phyloP scores from a whole-genome alignment of 2,329 filamentous ascomycete genomes.

The Penicillium corylophilum region DNA sequence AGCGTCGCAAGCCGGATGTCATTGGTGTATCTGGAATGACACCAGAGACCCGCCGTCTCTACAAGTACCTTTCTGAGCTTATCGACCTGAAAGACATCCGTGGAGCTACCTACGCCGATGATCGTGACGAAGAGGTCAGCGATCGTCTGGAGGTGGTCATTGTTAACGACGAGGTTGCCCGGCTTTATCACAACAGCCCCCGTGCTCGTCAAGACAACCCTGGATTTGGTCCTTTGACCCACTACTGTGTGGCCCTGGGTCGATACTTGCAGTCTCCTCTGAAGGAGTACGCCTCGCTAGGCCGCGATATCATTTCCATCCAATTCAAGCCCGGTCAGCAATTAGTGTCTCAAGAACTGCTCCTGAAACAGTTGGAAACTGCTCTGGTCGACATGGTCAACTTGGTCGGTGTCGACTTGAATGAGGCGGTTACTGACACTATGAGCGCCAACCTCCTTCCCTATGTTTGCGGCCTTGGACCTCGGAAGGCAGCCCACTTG shows the following conservation, averaged over 20 bases:
- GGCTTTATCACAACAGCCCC: constrained; percentile 87
- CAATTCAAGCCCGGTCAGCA: constrained; percentile 88
- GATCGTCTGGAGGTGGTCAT: constrained; percentile 85
- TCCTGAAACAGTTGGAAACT: constrained; percentile 84
- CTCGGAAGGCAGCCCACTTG: constrained; percentile 81
- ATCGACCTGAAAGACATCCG: constrained; percentile 75
- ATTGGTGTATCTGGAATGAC: constrained; percentile 86
- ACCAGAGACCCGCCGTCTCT: constrained; percentile 79
- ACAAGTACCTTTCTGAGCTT: constrained; percentile 76
- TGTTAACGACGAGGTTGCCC: constrained; percentile 95
- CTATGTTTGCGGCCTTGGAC: constrained; percentile 87
- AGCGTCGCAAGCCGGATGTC: constrained; percentile 81
- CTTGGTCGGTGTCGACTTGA: constrained; percentile 90
- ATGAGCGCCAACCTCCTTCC: constrained; percentile 86
- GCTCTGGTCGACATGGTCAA: constrained; percentile 99
- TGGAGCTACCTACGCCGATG: constrained; percentile 79
- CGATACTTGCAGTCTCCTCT: constrained; percentile 93
- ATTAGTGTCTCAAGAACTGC: constrained; percentile 81
- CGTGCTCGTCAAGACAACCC: constrained; percentile 79
- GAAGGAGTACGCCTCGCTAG: constrained; percentile 92
- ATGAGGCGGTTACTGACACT: constrained; percentile 78
- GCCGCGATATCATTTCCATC: constrained; percentile 81
- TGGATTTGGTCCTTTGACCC: constrained; percentile 70
- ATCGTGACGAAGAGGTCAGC: constrained; percentile 71
- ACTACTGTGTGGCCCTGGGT: constrained; percentile 87